Evolutionary conservation across 768 basidiomycete genomes (phyloP).

Genomic region (Mrakia frigida): DNA sequence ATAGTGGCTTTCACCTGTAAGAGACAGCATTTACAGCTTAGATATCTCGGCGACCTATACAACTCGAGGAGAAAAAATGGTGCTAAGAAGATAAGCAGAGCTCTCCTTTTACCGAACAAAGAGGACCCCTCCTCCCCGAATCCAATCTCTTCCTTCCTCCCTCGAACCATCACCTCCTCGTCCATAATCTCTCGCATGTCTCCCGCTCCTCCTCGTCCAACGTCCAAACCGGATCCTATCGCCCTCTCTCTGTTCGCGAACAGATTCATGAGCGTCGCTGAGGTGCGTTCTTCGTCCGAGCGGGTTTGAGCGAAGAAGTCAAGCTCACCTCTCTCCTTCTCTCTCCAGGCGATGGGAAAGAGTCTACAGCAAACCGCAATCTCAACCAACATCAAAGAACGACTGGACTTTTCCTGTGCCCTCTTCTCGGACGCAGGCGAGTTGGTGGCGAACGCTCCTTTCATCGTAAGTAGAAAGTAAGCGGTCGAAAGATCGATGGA

Average conservation of each 20-base stretch:
- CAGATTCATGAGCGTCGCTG: slow-evolving; percentile 46
- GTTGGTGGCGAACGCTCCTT: slow-evolving; percentile 38
- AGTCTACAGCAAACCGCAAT: slow-evolving; percentile 25
- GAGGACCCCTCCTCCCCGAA: neutral
- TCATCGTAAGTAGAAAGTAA: slow-evolving; percentile 1
- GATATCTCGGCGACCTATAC: too few species aligned
- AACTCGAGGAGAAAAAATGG: too few species aligned
- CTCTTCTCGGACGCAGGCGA: slow-evolving; percentile 38
- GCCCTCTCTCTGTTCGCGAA: slow-evolving; percentile 87
- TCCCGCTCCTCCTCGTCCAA: slow-evolving; percentile 4
- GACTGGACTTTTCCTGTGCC: slow-evolving; percentile 34
- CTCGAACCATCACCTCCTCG: neutral
- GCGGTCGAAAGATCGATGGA: neutral
- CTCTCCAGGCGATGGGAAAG: slow-evolving; percentile 20
- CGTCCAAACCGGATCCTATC: slow-evolving; percentile 64
- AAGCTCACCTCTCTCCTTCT: neutral
- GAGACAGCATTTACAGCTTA: too few species aligned
- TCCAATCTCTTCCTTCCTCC: neutral
- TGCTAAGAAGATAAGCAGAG: too few species aligned
- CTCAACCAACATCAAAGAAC: slow-evolving; percentile 18
- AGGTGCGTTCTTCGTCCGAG: neutral
- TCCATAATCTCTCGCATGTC: slow-evolving; percentile 2
- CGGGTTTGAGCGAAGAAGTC: neutral
- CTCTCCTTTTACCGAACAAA: too few species aligned
- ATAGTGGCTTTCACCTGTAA: too few species aligned